A percentile compares a stretch with the other conserved stretches of the same genome.
Conservation (phyloP, 176 grass and related monocot species). For the Saccharum officinarum region DNA sequence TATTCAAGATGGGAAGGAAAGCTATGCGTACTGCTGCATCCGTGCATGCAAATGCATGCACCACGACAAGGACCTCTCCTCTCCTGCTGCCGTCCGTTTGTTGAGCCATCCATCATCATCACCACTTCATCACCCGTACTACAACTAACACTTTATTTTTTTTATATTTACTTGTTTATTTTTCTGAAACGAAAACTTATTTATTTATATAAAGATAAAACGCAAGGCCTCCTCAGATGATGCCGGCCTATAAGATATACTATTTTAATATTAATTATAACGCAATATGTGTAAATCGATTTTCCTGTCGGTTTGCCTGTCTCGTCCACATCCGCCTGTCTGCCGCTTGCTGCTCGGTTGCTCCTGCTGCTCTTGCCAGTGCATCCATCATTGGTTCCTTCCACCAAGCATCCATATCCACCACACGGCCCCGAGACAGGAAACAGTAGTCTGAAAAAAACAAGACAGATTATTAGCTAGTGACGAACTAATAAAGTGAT, state of each 20-base stretch:
- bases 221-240: background rate
- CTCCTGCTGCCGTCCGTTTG: background rate
- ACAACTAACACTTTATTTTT: background rate
- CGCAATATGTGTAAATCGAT: background rate
- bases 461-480: background rate
- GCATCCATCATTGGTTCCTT: background rate
- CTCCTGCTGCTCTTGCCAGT: background rate
- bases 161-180: too few species aligned
- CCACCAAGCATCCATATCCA: background rate
- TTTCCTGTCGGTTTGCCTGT: slow-evolving; percentile 37
- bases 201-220: background rate
- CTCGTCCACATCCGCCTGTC: background rate
- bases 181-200: background rate
- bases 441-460: background rate
- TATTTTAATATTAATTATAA: background rate
- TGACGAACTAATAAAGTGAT: too few species aligned
- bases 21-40: background rate
- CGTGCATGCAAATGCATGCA: background rate
- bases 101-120: slow-evolving; percentile 28
- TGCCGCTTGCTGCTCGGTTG: background rate
- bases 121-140: background rate
- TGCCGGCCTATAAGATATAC: background rate
- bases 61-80: slow-evolving; percentile 21
- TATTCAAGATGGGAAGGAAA: background rate
- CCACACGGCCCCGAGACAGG: background rate